These are phyloP conservation scores for Candida piceae DNA, from an alignment of 805 yeast species.

Conservation along the genomic window DNA sequence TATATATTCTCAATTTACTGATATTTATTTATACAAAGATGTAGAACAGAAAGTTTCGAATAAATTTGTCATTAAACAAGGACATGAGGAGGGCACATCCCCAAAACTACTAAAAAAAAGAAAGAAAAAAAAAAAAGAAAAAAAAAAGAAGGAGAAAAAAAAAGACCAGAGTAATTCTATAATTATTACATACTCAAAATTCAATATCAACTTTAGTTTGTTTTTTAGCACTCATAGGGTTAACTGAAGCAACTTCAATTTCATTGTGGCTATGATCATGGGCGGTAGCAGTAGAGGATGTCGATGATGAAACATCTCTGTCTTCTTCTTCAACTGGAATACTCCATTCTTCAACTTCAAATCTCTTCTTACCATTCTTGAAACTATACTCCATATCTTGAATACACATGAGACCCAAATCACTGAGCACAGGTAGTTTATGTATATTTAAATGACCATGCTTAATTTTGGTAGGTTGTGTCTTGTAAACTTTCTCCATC, in stretches of 20 bases:
- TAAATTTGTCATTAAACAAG: too few relatives aligned
- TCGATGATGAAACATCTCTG: constrained; percentile 25
- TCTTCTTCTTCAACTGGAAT: constrained; percentile 91
- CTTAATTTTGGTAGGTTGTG: constrained; percentile 68
- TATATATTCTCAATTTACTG: too few relatives aligned
- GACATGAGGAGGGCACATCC: too few relatives aligned
- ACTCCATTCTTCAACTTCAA: constrained; percentile 93
- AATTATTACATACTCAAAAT: too few relatives aligned
- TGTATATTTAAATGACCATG: constrained; percentile 81
- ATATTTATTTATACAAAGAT: too few relatives aligned
- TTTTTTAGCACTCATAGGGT: constrained; percentile 3
- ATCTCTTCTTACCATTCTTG: constrained; percentile 73
- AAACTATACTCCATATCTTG: constrained; percentile 77
- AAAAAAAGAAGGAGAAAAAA: too few relatives aligned
- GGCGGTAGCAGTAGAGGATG: not conserved
- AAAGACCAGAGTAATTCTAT: too few relatives aligned
- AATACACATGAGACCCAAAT: constrained; percentile 74
- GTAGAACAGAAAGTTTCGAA: not conserved
- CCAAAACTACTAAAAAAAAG: too few relatives aligned
- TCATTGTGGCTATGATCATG: constrained; percentile 1
- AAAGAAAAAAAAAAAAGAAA: too few relatives aligned
- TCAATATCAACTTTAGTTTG: constrained; percentile 5
- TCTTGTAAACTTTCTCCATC: constrained; percentile 64
- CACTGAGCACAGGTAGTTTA: constrained; percentile 68
- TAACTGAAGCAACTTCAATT: not conserved